Base-by-base conservation (phyloP, 2,329 filamentous ascomycete species). In the Fusarium sp. region DNA sequence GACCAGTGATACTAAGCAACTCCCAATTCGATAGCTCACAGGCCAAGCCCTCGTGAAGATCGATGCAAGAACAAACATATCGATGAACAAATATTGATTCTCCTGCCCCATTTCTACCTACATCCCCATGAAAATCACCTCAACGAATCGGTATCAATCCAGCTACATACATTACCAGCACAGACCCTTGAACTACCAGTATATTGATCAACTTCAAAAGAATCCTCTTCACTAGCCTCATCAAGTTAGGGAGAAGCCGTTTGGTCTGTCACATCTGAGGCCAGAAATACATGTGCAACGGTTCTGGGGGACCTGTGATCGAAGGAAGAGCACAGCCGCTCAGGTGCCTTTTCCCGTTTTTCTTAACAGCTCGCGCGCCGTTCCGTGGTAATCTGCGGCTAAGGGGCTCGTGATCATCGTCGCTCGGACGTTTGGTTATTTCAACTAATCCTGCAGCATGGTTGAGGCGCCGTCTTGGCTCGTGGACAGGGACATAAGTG, bases 91-190 rank as follows among this genome's bases (percentile, higher is more conserved):
- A 44, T 62, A 33, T 18, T 39, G 36, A 14, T 38, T 39, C 22
- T 67, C 20, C 64, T 44, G 49, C 35, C 44, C 14, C 35, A 25
- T 56, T 31, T 44, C 47, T 25, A 25, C 44, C 47, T 14, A 41
- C 45, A 49, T n/a, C 46, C n/a, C 36, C 13, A 39, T 35, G 17
- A 42, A 56, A 27, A 50, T 64, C 57, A 42, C 20, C 35, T 62
- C 38, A 64, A 50, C 65, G 65, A 68, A 68, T 68, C 64, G 64
- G 65, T 68, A 68, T 56, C 39, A 57, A 20, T 15, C 65, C 65
- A 68, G 45, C 45, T 49, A 33, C 31, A 27, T 41, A 53, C 14
- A 35, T 42, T 20, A 29, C 39, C 53, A 66, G 62, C 53, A 66
- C 64, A 67, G 64, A 47, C 62, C 59, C n/a, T 38, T 50, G 57